Percentiles rank a stretch among this genome's conserved stretches.
These are phyloP conservation scores for Sporothrix phasma DNA, from an alignment of 2,329 filamentous ascomycete species.

Conservation along the genomic window DNA sequence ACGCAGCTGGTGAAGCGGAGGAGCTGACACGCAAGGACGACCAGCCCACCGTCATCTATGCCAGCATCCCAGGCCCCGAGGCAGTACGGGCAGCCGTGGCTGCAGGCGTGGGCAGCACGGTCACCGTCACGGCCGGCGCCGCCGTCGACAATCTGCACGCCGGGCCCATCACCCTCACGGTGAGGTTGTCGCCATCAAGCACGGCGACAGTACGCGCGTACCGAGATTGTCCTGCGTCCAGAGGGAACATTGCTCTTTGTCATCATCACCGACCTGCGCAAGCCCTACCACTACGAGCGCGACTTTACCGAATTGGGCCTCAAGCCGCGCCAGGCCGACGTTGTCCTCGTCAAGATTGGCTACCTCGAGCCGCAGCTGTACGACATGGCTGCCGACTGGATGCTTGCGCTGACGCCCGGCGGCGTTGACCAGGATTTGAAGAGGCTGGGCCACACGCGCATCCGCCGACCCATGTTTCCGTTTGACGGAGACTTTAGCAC, in stretches of 20 bases:
- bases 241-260: slow-evolving; percentile 35
- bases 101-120: slow-evolving; percentile 36
- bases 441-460: slow-evolving; percentile 38
- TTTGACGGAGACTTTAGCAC: slow-evolving; percentile 19
- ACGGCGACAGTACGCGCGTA: slow-evolving; percentile 39
- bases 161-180: slow-evolving; percentile 43
- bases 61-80: slow-evolving; percentile 39
- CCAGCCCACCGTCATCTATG: slow-evolving; percentile 39
- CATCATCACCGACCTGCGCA: slow-evolving; percentile 42
- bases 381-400: slow-evolving; percentile 44
- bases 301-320: slow-evolving; percentile 42
- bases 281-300: slow-evolving; percentile 43
- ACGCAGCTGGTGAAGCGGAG: slow-evolving; percentile 34
- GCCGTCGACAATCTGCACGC: slow-evolving; percentile 39
- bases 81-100: slow-evolving; percentile 33
- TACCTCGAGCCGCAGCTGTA: slow-evolving; percentile 46
- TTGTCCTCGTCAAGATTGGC: slow-evolving; percentile 47
- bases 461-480: slow-evolving; percentile 37
- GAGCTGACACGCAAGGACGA: slow-evolving; percentile 28
- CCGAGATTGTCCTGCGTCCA: slow-evolving; percentile 38
- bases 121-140: slow-evolving; percentile 42
- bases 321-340: slow-evolving; percentile 34
- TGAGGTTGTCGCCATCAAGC: slow-evolving; percentile 38
- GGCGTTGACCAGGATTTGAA: slow-evolving; percentile 44
- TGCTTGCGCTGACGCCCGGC: slow-evolving; percentile 43